Evolutionary conservation across 768 basidiomycete species (phyloP).

Genomic region (Leccinum boreale): DNA sequence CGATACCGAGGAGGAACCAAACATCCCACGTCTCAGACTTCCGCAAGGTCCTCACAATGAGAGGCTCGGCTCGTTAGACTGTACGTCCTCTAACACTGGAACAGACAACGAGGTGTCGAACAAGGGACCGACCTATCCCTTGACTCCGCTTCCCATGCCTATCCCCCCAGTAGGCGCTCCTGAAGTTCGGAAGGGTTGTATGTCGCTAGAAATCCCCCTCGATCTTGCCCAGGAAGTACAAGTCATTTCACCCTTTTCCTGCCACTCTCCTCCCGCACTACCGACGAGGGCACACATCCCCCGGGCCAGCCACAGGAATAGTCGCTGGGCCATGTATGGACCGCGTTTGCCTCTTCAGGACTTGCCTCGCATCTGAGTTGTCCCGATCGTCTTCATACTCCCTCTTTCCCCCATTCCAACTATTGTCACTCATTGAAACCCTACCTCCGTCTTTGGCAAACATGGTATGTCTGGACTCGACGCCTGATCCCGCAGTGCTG

Average conservation of each 20-base stretch:
- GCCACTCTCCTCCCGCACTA: not conserved
- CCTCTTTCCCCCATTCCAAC: conserved; percentile 1
- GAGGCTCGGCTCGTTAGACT: conserved; percentile 2
- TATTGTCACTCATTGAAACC: conserved; percentile 17
- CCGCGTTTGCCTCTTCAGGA: not conserved
- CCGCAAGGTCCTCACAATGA: not conserved
- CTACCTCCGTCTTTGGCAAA: not conserved
- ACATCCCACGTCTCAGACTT: not conserved
- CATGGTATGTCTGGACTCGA: conserved; percentile 2
- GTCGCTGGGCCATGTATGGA: not conserved
- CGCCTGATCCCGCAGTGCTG: not conserved
- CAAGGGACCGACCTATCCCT: conserved; percentile 4
- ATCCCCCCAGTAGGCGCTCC: not conserved
- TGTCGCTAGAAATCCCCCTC: not conserved
- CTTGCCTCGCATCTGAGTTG: conserved; percentile 1
- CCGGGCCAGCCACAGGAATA: not conserved
- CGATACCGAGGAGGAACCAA: not conserved
- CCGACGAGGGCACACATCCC: conserved; percentile 2
- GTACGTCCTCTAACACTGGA: not conserved
- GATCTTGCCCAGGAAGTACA: not conserved
- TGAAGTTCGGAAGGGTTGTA: not conserved
- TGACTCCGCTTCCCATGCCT: not conserved
- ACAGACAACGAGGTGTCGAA: conserved; percentile 1
- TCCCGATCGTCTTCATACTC: not conserved
- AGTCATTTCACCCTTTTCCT: not conserved